phyloP scores from a whole-genome alignment of 2,329 filamentous ascomycete genomes.

The Akanthomyces uredinophilus region DNA sequence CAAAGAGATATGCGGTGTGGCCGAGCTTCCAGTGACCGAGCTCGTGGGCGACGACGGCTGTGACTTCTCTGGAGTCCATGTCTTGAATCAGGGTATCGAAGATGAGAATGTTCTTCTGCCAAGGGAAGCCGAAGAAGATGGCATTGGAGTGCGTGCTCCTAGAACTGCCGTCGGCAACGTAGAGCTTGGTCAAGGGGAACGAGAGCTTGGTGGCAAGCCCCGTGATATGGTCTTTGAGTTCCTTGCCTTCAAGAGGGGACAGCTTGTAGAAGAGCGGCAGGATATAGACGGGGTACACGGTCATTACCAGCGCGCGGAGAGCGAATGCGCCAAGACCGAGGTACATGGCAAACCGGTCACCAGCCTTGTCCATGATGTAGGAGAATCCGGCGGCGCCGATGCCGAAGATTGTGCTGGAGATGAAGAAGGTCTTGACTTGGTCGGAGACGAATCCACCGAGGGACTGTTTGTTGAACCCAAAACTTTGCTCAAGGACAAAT shows the following conservation, averaged over 20 bases:
- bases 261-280: constrained; percentile 97
- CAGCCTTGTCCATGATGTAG: constrained; percentile 87
- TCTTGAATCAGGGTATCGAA: constrained; percentile 97
- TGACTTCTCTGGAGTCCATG: constrained; percentile 83
- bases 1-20: constrained; percentile 87
- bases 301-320: constrained; percentile 89
- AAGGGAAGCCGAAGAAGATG: constrained; percentile 94
- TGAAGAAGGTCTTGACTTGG: constrained; percentile 81
- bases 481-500: constrained; percentile 93
- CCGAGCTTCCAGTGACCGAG: constrained; percentile 95
- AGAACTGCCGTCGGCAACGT: constrained; percentile 91
- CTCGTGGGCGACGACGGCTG: constrained; percentile 91
- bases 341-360: constrained; percentile 94
- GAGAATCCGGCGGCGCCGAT: constrained; percentile 89
- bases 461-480: constrained; percentile 98
- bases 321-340: constrained; percentile 88
- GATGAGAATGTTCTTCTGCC: constrained; percentile 99
- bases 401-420: constrained; percentile 72
- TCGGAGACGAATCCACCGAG: constrained; percentile 81
- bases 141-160: constrained; percentile 82
- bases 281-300: constrained; percentile 91
- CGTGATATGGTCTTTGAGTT: constrained; percentile 83
- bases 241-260: constrained; percentile 82
- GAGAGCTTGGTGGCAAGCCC: constrained; percentile 73
- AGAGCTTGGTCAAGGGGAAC: constrained; percentile 87